These are phyloP conservation scores for Suhomyces atakaporum DNA, from an alignment of 1,139 yeast genomes.

Conservation along the genomic window DNA sequence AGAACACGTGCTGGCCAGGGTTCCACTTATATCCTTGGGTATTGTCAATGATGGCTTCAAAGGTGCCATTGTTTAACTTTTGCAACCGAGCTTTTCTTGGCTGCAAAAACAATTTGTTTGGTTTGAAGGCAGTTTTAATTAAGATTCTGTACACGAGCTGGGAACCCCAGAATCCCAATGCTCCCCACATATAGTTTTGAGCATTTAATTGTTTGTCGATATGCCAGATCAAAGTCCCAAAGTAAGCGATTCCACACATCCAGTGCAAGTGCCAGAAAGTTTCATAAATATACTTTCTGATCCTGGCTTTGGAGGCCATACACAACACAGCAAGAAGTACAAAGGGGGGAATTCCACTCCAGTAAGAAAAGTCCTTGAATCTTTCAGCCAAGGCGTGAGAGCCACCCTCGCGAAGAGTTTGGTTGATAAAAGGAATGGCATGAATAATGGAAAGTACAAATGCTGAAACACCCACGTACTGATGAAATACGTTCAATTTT, in stretches of 20 bases:
- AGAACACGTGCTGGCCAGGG: slow-evolving; percentile 64
- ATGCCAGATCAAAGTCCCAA: slow-evolving; percentile 57
- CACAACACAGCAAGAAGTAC: slow-evolving; percentile 50
- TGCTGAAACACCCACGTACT: slow-evolving; percentile 48
- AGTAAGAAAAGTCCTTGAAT: slow-evolving; percentile 23
- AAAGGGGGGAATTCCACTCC: slow-evolving; percentile 47
- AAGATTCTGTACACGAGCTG: slow-evolving; percentile 54
- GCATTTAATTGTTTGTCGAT: slow-evolving; percentile 38
- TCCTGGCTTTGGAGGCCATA: slow-evolving; percentile 43
- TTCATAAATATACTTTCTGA: slow-evolving; percentile 53
- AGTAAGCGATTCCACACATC: slow-evolving; percentile 57
- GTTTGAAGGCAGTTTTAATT: slow-evolving; percentile 51
- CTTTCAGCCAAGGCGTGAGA: slow-evolving; percentile 17
- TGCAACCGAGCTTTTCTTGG: slow-evolving; percentile 47
- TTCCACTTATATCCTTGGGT: slow-evolving; percentile 46
- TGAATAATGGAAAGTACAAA: slow-evolving; percentile 55
- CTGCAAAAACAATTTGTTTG: slow-evolving; percentile 44
- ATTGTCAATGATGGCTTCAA: slow-evolving; percentile 45
- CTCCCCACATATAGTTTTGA: slow-evolving; percentile 55
- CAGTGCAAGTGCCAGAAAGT: slow-evolving; percentile 59
- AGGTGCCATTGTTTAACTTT: slow-evolving; percentile 34
- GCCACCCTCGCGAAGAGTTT: slow-evolving; percentile 55
- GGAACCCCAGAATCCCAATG: slow-evolving; percentile 56
- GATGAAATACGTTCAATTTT: slow-evolving; percentile 54
- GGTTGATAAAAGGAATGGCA: slow-evolving; percentile 54